Base-by-base conservation (phyloP, 139 green algal genomes). In the Edaphochlamys debaryana region DNA sequence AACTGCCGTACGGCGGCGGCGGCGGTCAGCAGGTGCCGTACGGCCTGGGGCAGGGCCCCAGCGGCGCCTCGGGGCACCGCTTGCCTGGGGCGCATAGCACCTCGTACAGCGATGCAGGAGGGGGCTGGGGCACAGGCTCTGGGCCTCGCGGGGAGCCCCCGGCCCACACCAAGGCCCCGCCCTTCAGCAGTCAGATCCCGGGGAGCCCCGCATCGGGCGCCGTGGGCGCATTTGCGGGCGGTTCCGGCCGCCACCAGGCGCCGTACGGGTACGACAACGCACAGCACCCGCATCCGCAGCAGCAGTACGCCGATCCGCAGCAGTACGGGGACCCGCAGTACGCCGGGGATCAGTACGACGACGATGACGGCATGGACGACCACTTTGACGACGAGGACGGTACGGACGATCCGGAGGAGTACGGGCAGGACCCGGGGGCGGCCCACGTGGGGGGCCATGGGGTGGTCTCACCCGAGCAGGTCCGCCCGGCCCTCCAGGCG, bases 71-170 rank as follows among this genome's bases (percentile, higher is more conserved):
- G 45, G 11, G 13, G 11, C 11, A 54, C 45, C 9, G 11, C 45
- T n/a, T n/a, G n/a, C n/a, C n/a, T n/a, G n/a, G n/a, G n/a, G n/a
- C n/a, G n/a, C n/a, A n/a, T n/a, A 79, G 71, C 71, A 36, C 4
- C 11, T 38, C 40, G 15, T 71, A 81, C 45, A 64, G 45, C 60
- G 76, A 82, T 19, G 60, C 63, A 23, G 76, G 76, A n/a, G 64
- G 5, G 34, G 76, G 76, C 5, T 82, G 76, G 76, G 76, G 9
- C 15, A 13, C 63, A 0, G 64, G 60, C 34, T n/a, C 3, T 2
- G 45, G 50, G 8, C 45, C 70, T n/a, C 19, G 4, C 0, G 42
- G 48, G 32, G 60, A 81, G 74, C 74, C 74, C 5, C 41, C 69
- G 17, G 69, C 69, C 23, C 13, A 22, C 56, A 6, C 42, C 30